Percentiles rank a stretch among this genome's conserved stretches.
Evolutionary conservation across 345 rosid species (phyloP).

Genomic region (Raphanus sativus): DNA sequence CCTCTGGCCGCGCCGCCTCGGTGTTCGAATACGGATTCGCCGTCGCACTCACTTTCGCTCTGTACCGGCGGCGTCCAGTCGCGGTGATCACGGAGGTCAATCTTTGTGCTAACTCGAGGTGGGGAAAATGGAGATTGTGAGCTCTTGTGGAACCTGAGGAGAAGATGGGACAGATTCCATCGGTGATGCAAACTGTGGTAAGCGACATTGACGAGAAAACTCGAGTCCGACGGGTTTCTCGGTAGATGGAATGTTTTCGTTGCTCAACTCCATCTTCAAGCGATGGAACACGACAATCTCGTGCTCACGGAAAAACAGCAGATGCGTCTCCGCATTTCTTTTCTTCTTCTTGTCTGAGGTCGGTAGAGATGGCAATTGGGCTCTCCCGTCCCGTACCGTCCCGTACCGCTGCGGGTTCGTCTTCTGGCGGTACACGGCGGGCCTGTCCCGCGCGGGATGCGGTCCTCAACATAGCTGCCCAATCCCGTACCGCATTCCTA

Average conservation of each 20-base stretch:
- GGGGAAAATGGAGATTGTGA: background rate
- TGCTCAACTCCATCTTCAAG: constrained; percentile 18
- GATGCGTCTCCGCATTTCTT: constrained; percentile 16
- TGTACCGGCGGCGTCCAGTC: background rate
- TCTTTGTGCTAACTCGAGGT: background rate
- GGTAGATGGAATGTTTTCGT: constrained; percentile 1
- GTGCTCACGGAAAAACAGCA: constrained; percentile 31
- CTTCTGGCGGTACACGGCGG: too few relatives aligned
- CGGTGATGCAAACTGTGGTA: constrained; percentile 18
- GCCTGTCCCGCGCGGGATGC: too few relatives aligned
- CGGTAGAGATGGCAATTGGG: too few relatives aligned
- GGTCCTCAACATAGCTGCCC: too few relatives aligned
- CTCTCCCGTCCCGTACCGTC: too few relatives aligned
- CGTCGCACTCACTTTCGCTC: background rate
- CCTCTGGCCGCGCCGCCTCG: constrained; percentile 30
- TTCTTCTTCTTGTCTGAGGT: background rate
- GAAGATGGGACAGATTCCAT: constrained; percentile 25
- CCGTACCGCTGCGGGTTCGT: too few relatives aligned
- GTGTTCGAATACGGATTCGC: constrained; percentile 28
- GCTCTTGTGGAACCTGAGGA: constrained; percentile 1
- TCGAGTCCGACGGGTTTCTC: background rate
- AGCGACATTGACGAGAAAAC: constrained; percentile 19
- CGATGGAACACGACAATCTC: constrained; percentile 28
- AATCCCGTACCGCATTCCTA: too few relatives aligned
- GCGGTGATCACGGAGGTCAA: constrained; percentile 14